Evolutionary conservation across 2,329 filamentous ascomycete species (phyloP), one percentile per base, ranked within the genome.

Genomic region (Graphilbum ipis-grandicollis): DNA sequence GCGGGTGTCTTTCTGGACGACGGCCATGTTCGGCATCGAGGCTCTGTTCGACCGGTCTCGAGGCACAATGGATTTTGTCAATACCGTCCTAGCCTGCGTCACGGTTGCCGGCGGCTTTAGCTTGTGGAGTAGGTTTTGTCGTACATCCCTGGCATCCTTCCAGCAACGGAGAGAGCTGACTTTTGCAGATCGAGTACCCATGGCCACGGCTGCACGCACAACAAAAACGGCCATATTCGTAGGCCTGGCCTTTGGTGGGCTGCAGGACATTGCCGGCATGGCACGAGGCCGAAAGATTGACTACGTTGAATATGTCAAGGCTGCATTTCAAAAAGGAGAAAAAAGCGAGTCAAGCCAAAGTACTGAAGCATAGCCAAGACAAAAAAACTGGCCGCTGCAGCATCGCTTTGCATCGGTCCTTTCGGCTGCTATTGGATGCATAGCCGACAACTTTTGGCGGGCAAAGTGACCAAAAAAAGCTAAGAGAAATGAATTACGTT

Each of bases 101-200:
- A 79, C 80, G 0, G 78, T 90, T 26, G 83, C 86, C 1, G 88
- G 88, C 2, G 66, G 75, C 9, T 94, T 93, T 63, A 93, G 85
- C 52, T 60, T 85, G 40, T 79, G 81, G 71, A 81, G 84, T 86
- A 66, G 52, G 77, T 63, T 25, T 25, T 25, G n/a, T n/a, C n/a
- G n/a, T n/a, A 25, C 23, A 7, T 25, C 8, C 23, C 7, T 25
- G 23, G 23, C 12, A n/a, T 13, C 14, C 14, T 28, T 13, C 9
- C 14, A 7, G 26, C 9, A 9, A 13, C 26, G 5, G 12, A 28
- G 14, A n/a, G 26, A n/a, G 14, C 26, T 13, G 14, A 28, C 37
- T 19, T 52, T 31, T 31, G n/a, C 18, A 88, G 81, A 86, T 62
- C 70, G 76, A 31, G 82, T 94, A 48, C 81, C 85, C 25, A 59